These are phyloP conservation scores for Apiotrichum gracile DNA, from an alignment of 1,284 basidiomycete species.

Conservation along the genomic window DNA sequence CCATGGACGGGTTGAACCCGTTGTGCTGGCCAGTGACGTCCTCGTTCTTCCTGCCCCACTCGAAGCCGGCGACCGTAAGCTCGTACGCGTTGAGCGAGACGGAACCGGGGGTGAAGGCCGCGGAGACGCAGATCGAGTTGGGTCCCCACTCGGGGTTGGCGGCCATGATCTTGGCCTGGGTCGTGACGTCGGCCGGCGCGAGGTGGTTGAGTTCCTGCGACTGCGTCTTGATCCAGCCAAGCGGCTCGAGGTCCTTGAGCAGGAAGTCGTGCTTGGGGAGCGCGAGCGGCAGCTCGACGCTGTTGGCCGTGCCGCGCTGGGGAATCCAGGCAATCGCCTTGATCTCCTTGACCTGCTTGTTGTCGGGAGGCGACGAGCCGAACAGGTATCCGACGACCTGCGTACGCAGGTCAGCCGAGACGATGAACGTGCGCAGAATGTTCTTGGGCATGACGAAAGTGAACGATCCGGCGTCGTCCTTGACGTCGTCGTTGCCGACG, in stretches of 20 bases:
- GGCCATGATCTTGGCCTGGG: slow-evolving; percentile 94
- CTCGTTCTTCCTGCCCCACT: slow-evolving; percentile 93
- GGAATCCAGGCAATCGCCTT: slow-evolving; percentile 95
- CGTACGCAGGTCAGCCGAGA: slow-evolving; percentile 87
- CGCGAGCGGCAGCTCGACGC: slow-evolving; percentile 77
- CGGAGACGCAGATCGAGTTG: slow-evolving; percentile 85
- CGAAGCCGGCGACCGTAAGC: slow-evolving; percentile 84
- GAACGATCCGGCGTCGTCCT: slow-evolving; percentile 87
- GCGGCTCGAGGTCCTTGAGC: slow-evolving; percentile 85
- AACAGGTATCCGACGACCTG: slow-evolving; percentile 94
- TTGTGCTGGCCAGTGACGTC: slow-evolving; percentile 78
- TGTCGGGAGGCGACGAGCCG: slow-evolving; percentile 87
- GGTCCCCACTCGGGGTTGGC: slow-evolving; percentile 93
- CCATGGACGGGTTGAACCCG: slow-evolving; percentile 97
- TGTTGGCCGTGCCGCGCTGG: slow-evolving; percentile 91
- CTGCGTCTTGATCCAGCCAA: slow-evolving; percentile 98
- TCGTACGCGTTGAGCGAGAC: slow-evolving; percentile 91
- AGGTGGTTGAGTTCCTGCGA: slow-evolving; percentile 84
- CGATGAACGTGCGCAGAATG: slow-evolving; percentile 88
- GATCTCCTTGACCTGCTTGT: slow-evolving; percentile 98
- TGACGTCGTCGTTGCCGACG: slow-evolving; percentile 95
- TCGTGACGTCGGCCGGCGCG: slow-evolving; percentile 88
- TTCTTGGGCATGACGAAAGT: slow-evolving; percentile 99
- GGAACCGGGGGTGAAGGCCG: slow-evolving; percentile 96
- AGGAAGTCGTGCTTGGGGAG: slow-evolving; percentile 90